These are phyloP conservation scores for Coemansia sp. DNA, from an alignment of 192 early-diverging fungal genomes.

Conservation along the genomic window DNA sequence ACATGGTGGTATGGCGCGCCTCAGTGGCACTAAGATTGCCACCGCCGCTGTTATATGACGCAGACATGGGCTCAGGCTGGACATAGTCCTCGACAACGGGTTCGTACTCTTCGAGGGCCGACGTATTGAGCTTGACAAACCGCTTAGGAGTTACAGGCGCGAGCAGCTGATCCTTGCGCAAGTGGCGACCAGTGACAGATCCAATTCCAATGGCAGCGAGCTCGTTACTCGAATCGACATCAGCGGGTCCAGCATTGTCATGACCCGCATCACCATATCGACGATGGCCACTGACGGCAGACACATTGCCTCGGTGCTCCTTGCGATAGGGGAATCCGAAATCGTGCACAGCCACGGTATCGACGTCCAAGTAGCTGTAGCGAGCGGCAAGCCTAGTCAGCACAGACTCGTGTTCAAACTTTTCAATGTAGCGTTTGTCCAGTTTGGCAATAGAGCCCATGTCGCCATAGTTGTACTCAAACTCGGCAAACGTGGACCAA, in stretches of 20 bases:
- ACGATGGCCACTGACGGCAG: neutral
- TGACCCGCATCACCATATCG: neutral
- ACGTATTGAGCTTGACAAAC: conserved; percentile 25
- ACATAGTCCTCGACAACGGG: conserved; percentile 37
- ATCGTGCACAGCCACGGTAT: conserved; percentile 72
- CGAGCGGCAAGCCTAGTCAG: conserved; percentile 66
- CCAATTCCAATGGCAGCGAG: conserved; percentile 33
- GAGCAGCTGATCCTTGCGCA: conserved; percentile 41
- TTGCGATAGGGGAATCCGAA: conserved; percentile 64
- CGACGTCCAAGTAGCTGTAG: conserved; percentile 78
- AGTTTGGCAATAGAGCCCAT: conserved; percentile 70
- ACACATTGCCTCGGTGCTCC: conserved; percentile 13
- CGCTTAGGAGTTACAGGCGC: conserved; percentile 32
- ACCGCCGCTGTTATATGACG: conserved; percentile 2
- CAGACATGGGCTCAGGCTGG: conserved; percentile 4
- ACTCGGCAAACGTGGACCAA: conserved; percentile 83
- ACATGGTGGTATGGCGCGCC: neutral
- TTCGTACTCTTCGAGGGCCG: conserved; percentile 29
- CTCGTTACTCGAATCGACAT: conserved; percentile 9
- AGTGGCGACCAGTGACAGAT: conserved; percentile 36
- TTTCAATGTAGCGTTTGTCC: conserved; percentile 76
- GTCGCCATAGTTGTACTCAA: conserved; percentile 90
- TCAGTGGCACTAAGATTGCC: neutral
- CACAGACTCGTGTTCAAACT: conserved; percentile 69
- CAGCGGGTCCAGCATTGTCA: neutral